Base-by-base conservation (phyloP, 805 yeast species). In the Schwanniomyces occidentalis region DNA sequence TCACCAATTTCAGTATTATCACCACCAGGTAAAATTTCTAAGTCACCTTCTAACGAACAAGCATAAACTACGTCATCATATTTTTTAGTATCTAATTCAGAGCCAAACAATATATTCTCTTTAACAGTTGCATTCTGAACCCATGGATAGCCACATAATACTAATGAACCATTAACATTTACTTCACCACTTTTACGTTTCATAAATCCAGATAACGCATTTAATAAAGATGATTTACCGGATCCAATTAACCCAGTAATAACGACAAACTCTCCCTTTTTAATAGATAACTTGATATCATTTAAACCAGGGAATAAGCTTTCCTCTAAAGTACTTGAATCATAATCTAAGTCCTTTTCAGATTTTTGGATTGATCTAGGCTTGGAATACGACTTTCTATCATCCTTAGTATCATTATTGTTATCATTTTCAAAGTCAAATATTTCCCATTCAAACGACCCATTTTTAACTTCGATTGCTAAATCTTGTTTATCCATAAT, bases 151-250 rank as follows among this genome's bases (percentile, higher is more conserved):
- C 63, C 64, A 48, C 65, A 57, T 12, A 56, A 39, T 16, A 60
- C 37, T 25, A 55, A 34, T 1, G 59, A 48, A 4, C 65, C 65
- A 36, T 57, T 51, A 6, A 60, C 54, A 34, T 42, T 51, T 5
- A 64, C 52, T 3, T 43, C 8, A 9, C 72, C 72, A 1, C 34
- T 15, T 5, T 50, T 44, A 25, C 57, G 51, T 28, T 54, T 54
- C 72, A 65, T 65, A 37, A 56, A 56, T 0, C 72, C 71, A 5
- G 68, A 46, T 23, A 65, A 38, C 3, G 69, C 72, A 34, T 50
- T 49, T 33, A 65, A 52, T 22, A 65, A 49, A 2, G 72, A 65
- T 2, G 68, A 44, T 41, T 59, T 57, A 19, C 69, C 69, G 8
- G 64, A 54, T 8, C 68, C 69, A 38, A 63, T 58, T 20, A 55